These are phyloP conservation scores for Arachis monticola DNA, from an alignment of 331 rosid species.

Conservation along the genomic window DNA sequence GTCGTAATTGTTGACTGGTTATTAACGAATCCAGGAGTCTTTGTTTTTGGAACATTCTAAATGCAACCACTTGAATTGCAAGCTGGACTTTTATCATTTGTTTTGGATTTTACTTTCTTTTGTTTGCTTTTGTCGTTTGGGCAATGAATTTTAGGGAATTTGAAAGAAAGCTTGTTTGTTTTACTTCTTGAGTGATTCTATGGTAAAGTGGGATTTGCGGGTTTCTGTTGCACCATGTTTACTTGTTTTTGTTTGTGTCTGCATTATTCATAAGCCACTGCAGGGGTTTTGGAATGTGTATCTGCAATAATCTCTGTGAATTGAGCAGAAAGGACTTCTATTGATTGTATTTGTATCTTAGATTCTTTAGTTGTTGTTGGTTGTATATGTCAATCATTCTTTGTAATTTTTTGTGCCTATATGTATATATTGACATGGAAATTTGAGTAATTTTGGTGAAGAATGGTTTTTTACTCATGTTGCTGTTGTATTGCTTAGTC, in stretches of 20 bases:
- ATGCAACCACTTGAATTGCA: slow-evolving; percentile 2
- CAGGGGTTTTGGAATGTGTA: slow-evolving; percentile 41
- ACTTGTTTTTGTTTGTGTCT: not conserved
- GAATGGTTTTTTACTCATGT: slow-evolving; percentile 35
- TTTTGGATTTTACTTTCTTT: not conserved
- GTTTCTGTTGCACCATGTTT: not conserved
- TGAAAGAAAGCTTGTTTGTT: slow-evolving; percentile 7
- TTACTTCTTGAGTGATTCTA: slow-evolving; percentile 24
- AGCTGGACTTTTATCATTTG: slow-evolving; percentile 14
- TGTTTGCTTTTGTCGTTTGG: not conserved
- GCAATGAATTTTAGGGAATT: slow-evolving; percentile 32
- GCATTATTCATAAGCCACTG: slow-evolving; percentile 32
- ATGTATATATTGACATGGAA: slow-evolving; percentile 19
- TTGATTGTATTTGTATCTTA: slow-evolving; percentile 35
- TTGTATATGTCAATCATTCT: slow-evolving; percentile 32
- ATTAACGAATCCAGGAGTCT: not conserved
- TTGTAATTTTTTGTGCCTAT: slow-evolving; percentile 25
- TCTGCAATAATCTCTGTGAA: slow-evolving; percentile 36
- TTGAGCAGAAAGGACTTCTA: slow-evolving; percentile 13
- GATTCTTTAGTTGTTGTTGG: slow-evolving; percentile 4
- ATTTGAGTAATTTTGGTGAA: slow-evolving; percentile 38
- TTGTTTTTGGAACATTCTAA: not conserved
- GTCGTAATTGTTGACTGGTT: not conserved
- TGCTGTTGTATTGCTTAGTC: slow-evolving; percentile 37
- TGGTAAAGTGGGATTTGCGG: slow-evolving; percentile 10